Evolutionary conservation across 169 alveolate species (phyloP).

Genomic region (Plasmodium billcollinsi): DNA sequence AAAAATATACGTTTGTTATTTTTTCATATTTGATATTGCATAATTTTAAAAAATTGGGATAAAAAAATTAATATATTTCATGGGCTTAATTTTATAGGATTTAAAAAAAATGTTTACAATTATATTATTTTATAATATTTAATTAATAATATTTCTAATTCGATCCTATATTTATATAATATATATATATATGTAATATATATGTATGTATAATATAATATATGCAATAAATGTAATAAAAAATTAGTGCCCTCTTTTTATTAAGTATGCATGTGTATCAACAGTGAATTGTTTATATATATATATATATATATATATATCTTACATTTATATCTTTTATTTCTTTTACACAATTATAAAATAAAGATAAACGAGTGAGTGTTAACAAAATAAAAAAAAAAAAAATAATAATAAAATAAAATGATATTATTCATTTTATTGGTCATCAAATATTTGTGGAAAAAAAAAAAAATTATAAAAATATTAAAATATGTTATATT

Average conservation of each 20-base stretch:
- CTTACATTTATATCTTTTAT: background rate
- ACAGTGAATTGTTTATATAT: background rate
- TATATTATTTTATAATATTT: no score
- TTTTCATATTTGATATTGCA: no score
- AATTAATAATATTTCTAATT: no score
- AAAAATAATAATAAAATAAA: background rate
- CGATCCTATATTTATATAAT: no score
- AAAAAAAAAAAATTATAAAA: background rate
- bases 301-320: background rate
- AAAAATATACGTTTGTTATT: no score
- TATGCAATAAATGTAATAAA: background rate
- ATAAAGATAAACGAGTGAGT: background rate
- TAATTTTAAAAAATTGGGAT: no score
- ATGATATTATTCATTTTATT: no score
- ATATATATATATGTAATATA: no score
- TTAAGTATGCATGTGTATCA: conserved; percentile 8
- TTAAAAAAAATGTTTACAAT: no score
- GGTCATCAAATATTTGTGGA: background rate
- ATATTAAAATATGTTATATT: background rate
- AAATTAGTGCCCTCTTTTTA: background rate
- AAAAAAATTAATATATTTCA: no score
- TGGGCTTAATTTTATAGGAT: no score
- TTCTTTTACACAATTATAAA: background rate
- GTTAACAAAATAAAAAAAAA: background rate
- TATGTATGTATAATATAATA: no score